Percentiles rank a stretch among this genome's conserved stretches.
Evolutionary conservation across 2,329 filamentous ascomycete species (phyloP).

Genomic region (Cladosporium sp.): DNA sequence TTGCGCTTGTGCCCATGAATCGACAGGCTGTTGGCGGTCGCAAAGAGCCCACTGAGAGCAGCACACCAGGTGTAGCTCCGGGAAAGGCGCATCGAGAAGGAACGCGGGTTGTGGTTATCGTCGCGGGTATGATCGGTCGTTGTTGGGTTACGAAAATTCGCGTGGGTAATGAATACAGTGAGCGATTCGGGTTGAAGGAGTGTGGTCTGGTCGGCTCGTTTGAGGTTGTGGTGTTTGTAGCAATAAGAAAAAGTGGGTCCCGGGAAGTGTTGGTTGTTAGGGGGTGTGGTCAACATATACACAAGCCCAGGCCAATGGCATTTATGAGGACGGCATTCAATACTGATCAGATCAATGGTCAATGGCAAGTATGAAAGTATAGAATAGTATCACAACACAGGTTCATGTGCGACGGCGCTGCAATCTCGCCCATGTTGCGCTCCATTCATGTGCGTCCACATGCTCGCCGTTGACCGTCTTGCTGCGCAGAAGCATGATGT

Average conservation of each 20-base stretch:
- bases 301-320: neutral
- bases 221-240: neutral
- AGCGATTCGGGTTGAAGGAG: no score
- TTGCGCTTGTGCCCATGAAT: neutral
- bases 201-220: neutral
- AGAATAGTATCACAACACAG: neutral
- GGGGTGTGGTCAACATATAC: neutral
- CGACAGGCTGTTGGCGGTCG: neutral
- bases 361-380: neutral
- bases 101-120: neutral
- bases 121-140: no score
- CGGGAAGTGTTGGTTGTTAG: neutral
- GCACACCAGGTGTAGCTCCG: neutral
- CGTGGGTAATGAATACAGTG: no score
- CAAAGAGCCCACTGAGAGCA: neutral
- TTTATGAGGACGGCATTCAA: neutral
- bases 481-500: no score
- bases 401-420: slow-evolving; percentile 1
- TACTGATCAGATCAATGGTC: neutral
- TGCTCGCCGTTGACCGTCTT: neutral
- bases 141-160: neutral
- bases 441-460: slow-evolving; percentile 1
- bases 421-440: neutral
- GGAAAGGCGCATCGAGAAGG: neutral
- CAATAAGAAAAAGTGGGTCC: neutral